Evolutionary conservation across 169 alveolate genomes (phyloP).

Genomic region (Sarcocystis neurona): DNA sequence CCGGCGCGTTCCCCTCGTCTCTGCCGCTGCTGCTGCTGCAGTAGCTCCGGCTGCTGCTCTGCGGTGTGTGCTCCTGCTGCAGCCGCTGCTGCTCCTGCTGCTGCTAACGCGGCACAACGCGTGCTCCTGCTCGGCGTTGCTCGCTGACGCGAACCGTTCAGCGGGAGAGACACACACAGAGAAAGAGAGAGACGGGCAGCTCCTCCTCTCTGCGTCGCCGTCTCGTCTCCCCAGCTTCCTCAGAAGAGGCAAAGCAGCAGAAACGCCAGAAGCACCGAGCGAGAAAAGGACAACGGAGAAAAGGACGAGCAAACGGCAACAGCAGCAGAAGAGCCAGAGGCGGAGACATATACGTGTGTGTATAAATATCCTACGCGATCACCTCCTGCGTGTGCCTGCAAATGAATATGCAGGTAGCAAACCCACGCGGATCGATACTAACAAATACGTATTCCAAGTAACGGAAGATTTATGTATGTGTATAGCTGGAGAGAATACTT

Average conservation of each 20-base stretch:
- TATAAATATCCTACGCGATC: neutral
- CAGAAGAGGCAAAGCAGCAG: too few species aligned
- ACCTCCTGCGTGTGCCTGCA: neutral
- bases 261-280: too few species aligned
- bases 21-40: neutral
- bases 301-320: neutral
- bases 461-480: neutral
- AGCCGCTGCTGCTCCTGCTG: constrained; percentile 5
- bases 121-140: neutral
- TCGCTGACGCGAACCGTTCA: too few species aligned
- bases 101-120: neutral
- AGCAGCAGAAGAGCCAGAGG: neutral
- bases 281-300: neutral
- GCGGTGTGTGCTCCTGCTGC: neutral
- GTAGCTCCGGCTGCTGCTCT: neutral
- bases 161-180: too few species aligned
- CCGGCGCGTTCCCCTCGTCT: neutral
- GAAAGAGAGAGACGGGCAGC: too few species aligned
- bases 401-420: neutral
- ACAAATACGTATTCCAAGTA: neutral
- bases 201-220: too few species aligned
- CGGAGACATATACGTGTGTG: neutral
- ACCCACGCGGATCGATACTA: neutral
- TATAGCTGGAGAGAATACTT: neutral
- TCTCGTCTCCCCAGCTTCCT: too few species aligned